phyloP scores from a whole-genome alignment of 768 basidiomycete species.

The Boletellus sp. region DNA sequence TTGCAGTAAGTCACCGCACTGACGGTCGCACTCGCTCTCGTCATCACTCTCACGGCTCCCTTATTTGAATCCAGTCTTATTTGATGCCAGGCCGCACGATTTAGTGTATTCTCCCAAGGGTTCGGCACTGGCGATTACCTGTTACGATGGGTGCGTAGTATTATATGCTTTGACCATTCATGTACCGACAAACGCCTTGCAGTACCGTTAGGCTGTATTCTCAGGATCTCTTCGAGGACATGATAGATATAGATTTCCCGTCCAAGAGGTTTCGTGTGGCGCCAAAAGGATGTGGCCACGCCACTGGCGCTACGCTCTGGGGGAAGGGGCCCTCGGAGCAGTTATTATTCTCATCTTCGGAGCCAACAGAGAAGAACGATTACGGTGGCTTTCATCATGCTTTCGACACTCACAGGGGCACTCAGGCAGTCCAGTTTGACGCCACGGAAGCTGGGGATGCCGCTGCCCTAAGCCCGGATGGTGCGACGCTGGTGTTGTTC shows the following conservation, averaged over 20 bases:
- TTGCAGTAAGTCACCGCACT: conserved; percentile 13
- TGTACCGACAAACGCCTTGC: background rate
- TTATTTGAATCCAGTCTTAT: conserved; percentile 16
- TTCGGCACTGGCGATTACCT: conserved; percentile 37
- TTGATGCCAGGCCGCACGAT: conserved; percentile 37
- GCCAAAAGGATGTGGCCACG: conserved; percentile 20
- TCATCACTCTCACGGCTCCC: conserved; percentile 4
- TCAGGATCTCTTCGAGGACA: conserved; percentile 23
- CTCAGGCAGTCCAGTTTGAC: conserved; percentile 35
- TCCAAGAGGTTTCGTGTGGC: conserved; percentile 14
- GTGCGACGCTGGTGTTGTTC: conserved; percentile 34
- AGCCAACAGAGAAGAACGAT: conserved; percentile 30
- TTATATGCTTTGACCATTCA: background rate
- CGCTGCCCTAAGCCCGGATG: conserved; percentile 43
- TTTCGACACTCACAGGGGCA: conserved; percentile 39
- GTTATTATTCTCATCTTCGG: conserved; percentile 55
- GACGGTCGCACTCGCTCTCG: background rate
- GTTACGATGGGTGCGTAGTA: conserved; percentile 26
- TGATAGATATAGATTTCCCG: conserved; percentile 11
- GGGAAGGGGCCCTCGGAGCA: conserved; percentile 39
- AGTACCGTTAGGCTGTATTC: conserved; percentile 24
- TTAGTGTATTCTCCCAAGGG: conserved; percentile 43
- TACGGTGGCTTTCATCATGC: conserved; percentile 46
- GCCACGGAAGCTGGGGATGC: conserved; percentile 53
- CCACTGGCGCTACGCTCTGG: conserved; percentile 52